Evolutionary conservation across 305 asterid species (phyloP), one percentile per base, ranked within the genome.

Genomic region (Fraxinus platypoda): DNA sequence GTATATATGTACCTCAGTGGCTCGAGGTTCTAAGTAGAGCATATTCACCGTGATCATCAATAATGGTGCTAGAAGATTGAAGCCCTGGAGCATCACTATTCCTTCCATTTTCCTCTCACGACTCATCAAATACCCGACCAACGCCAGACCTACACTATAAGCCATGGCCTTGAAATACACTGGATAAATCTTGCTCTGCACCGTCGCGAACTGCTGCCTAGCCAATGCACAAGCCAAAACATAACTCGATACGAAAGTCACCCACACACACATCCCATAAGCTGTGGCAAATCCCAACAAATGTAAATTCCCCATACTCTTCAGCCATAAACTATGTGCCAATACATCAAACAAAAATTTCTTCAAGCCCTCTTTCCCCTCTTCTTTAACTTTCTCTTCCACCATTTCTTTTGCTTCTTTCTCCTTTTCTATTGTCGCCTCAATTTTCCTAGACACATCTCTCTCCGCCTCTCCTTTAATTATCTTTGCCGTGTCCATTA

Each of bases 161-260:
- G 88, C 93, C 97, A 92, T 81, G 15, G 90, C 91, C 90, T 77
- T 90, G 80, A 95, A 95, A 75, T 95, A 95, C 74, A 84, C 89
- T 0, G 95, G 97, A 82, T 94, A 95, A 1, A 94, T 86, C 91
- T 85, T 91, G 85, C 94, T 92, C 83, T 95, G 98, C 64, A 88
- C 90, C 77, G 85, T 30, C 0, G 90, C 96, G 76, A 93, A 95
- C 86, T 93, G 98, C 33, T 90, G 92, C 88, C 91, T 86, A 0
- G 97, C 91, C 91, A 95, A 37, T 3, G 92, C 86, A 17, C 80
- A 76, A 0, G 97, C 94, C 82, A 93, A 59, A 0, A 95, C 89
- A 79, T 90, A 87, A 74, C 97, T 94, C 64, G 98, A 94, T 0
- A 85, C 84, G 35, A 95, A 92, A 6, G 97, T 92, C 6, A 94